phyloP scores from a whole-genome alignment of 306 rosid genomes.

The Cucurbita maxima region DNA sequence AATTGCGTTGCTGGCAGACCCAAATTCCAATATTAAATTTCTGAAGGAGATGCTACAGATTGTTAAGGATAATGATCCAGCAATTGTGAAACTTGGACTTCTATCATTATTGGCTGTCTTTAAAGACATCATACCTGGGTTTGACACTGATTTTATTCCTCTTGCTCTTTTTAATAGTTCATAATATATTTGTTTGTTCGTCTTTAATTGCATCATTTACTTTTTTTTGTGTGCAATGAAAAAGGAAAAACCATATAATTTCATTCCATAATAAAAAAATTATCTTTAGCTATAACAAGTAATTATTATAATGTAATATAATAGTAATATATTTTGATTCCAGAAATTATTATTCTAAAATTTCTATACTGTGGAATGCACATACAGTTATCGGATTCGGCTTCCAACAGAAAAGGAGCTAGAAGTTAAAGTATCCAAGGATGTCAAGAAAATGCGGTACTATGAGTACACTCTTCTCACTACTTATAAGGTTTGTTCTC shows the following conservation, averaged over 20 bases:
- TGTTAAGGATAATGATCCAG: constrained; percentile 45
- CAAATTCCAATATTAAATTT: constrained; percentile 70
- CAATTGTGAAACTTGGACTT: constrained; percentile 73
- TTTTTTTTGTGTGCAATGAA: background rate
- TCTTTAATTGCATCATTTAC: background rate
- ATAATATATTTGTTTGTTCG: background rate
- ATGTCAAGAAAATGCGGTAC: constrained; percentile 68
- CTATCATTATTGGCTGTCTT: constrained; percentile 82
- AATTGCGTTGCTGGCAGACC: constrained; percentile 58
- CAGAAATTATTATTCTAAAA: too few species aligned
- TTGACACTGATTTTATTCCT: constrained; percentile 8
- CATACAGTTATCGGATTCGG: constrained; percentile 76
- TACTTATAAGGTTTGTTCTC: constrained; percentile 62
- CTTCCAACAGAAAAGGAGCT: constrained; percentile 92
- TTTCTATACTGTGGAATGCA: background rate
- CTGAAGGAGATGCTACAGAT: constrained; percentile 72
- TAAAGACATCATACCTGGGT: constrained; percentile 94
- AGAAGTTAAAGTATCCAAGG: constrained; percentile 89
- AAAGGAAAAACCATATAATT: too few species aligned
- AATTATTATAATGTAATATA: too few species aligned
- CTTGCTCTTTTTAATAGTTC: constrained; percentile 1
- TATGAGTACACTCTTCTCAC: constrained; percentile 88
- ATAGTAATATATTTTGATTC: too few species aligned
- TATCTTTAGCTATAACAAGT: too few species aligned
- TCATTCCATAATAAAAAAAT: too few species aligned